A percentile compares a stretch with the other conserved stretches of the same genome.
These are phyloP conservation scores for Rhizomucor miehei DNA, from an alignment of 371 early-diverging fungal species.

Conservation along the genomic window DNA sequence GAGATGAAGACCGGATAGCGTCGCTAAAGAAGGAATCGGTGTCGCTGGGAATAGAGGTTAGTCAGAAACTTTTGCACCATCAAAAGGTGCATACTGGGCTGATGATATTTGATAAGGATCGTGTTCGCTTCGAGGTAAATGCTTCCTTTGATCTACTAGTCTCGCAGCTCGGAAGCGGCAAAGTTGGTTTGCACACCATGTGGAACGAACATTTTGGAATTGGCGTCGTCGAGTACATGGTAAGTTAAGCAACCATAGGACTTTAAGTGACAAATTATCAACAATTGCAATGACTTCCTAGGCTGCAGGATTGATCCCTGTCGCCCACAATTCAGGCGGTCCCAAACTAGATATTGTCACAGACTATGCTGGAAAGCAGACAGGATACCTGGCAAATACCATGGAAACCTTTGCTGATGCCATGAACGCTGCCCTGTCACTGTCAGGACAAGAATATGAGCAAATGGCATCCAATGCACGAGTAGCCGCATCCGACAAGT, in stretches of 20 bases:
- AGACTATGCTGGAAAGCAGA: constrained; percentile 43
- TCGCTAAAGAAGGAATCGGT: constrained; percentile 48
- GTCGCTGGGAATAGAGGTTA: constrained; percentile 56
- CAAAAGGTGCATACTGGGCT: not conserved
- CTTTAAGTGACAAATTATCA: not conserved
- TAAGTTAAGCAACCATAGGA: constrained; percentile 17
- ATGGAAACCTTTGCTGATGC: constrained; percentile 66
- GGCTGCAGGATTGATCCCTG: constrained; percentile 88
- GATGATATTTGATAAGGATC: constrained; percentile 38
- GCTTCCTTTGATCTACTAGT: constrained; percentile 69
- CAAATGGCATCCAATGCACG: constrained; percentile 64
- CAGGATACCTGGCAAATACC: constrained; percentile 70
- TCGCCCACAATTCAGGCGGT: constrained; percentile 94
- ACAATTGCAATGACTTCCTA: constrained; percentile 15
- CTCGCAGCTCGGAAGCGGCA: constrained; percentile 53
- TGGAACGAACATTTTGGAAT: constrained; percentile 98
- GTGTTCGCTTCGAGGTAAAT: constrained; percentile 81
- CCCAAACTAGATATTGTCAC: constrained; percentile 91
- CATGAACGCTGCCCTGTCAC: constrained; percentile 48
- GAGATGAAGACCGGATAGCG: constrained; percentile 72
- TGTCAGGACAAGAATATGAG: constrained; percentile 31
- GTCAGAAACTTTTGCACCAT: not conserved
- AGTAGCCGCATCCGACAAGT: constrained; percentile 58
- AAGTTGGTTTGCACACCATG: constrained; percentile 94
- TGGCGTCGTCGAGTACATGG: constrained; percentile 95